These are phyloP conservation scores for Dendryphion nanum DNA, from an alignment of 2,329 filamentous ascomycete genomes.

Conservation along the genomic window DNA sequence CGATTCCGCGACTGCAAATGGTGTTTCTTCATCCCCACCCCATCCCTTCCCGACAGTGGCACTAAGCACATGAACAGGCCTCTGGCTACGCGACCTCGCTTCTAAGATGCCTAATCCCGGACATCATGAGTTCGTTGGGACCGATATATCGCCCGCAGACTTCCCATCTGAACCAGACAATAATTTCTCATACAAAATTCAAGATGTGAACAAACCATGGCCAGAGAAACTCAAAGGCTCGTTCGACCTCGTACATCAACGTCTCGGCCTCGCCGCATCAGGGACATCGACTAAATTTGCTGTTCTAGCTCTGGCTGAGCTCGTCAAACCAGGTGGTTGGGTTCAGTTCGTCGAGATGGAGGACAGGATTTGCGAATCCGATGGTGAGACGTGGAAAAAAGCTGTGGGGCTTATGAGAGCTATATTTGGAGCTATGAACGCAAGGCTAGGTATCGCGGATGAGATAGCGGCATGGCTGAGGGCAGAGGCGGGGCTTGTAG, in stretches of 20 bases:
- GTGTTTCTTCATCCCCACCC: neutral
- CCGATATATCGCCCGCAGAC: neutral
- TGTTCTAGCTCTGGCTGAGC: neutral
- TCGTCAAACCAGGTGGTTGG: conserved; percentile 9
- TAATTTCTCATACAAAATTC: neutral
- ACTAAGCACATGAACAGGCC: neutral
- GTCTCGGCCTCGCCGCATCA: neutral
- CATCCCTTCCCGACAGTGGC: neutral
- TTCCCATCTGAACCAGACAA: neutral
- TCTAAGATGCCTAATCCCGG: too few relatives aligned
- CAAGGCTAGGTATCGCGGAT: neutral
- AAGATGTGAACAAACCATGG: conserved; percentile 1
- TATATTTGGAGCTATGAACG: neutral
- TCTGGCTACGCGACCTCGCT: neutral
- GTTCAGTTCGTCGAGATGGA: conserved; percentile 6
- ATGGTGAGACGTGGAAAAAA: neutral
- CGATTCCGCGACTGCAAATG: neutral
- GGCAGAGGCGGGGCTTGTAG: neutral
- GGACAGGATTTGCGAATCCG: neutral
- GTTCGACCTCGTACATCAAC: conserved; percentile 2
- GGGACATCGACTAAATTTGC: neutral
- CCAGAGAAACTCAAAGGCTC: neutral
- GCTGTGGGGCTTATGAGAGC: neutral
- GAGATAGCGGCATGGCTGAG: neutral
- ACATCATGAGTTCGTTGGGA: neutral